Conservation (phyloP, 2,329 filamentous ascomycete genomes). For the Aspergillus pseudoviridinutans region DNA sequence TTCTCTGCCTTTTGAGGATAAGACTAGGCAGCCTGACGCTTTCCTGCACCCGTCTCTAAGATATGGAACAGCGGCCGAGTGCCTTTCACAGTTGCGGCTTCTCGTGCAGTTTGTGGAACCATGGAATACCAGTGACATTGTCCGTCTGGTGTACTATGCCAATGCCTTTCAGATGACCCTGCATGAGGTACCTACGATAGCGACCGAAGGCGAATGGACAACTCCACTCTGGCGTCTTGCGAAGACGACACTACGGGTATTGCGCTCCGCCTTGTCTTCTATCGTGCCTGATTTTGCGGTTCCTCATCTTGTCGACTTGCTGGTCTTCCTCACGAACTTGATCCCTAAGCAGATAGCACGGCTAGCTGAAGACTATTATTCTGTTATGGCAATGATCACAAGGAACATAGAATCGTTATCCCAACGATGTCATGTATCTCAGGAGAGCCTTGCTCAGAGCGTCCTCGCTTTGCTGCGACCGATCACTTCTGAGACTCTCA, state of each 20-base stretch:
- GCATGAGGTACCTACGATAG: constrained; percentile 33
- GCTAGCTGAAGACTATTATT: constrained; percentile 37
- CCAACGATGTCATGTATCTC: constrained; percentile 18
- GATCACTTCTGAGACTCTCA: constrained; percentile 41
- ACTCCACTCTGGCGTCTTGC: constrained; percentile 37
- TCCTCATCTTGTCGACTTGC: constrained; percentile 31
- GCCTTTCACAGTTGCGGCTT: constrained; percentile 57
- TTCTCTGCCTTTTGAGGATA: constrained; percentile 22
- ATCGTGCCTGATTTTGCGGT: constrained; percentile 20
- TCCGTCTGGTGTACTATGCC: constrained; percentile 44
- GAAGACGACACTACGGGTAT: constrained; percentile 30
- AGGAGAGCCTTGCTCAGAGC: constrained; percentile 27
- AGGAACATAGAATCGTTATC: constrained; percentile 19
- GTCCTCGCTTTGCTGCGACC: constrained; percentile 41
- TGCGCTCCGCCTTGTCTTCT: constrained; percentile 24
- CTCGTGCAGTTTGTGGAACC: constrained; percentile 64
- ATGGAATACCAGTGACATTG: constrained; percentile 36
- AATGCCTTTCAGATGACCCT: constrained; percentile 39
- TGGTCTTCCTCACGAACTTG: constrained; percentile 34
- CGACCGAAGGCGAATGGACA: constrained; percentile 40
- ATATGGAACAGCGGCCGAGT: constrained; percentile 35
- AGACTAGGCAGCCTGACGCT: constrained; percentile 43
- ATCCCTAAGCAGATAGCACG: constrained; percentile 40
- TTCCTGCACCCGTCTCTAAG: constrained; percentile 42
- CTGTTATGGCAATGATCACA: constrained; percentile 36